These are phyloP conservation scores for Vitis rupestris DNA, from an alignment of 164 flowering plant genomes.

Conservation along the genomic window DNA sequence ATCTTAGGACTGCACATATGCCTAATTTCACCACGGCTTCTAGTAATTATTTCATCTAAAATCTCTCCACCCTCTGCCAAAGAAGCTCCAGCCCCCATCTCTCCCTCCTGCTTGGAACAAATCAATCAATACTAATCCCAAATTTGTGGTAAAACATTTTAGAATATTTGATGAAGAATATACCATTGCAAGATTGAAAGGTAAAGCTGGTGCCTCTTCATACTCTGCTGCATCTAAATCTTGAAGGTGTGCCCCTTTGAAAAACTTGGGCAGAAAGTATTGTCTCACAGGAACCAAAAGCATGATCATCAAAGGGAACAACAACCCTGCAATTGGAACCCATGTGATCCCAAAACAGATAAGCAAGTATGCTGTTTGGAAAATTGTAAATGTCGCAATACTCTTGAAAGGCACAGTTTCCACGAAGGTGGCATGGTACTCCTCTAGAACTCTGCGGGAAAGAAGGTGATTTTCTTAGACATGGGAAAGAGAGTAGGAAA, in stretches of 20 bases:
- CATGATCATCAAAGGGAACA: constrained; percentile 98
- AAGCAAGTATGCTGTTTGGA: constrained; percentile 78
- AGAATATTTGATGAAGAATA: neutral
- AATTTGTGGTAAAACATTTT: neutral
- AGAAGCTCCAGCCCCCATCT: constrained; percentile 42
- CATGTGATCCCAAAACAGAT: constrained; percentile 92
- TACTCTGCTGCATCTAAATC: constrained; percentile 97
- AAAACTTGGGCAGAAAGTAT: constrained; percentile 85
- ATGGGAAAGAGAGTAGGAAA: constrained; percentile 3
- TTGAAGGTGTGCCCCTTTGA: constrained; percentile 92
- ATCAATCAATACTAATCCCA: neutral
- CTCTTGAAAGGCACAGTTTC: constrained; percentile 98
- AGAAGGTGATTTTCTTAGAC: neutral
- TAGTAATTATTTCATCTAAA: constrained; percentile 76
- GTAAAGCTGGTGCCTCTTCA: constrained; percentile 90
- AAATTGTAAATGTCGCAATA: constrained; percentile 76
- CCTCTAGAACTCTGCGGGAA: constrained; percentile 84
- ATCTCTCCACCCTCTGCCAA: constrained; percentile 69
- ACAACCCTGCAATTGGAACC: constrained; percentile 93
- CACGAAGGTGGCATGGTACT: constrained; percentile 91
- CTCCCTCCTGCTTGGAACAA: constrained; percentile 48
- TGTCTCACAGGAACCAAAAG: constrained; percentile 94
- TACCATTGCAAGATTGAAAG: constrained; percentile 71
- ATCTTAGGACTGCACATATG: constrained; percentile 70
- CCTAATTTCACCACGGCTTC: constrained; percentile 91